Evolutionary conservation across 148 eudicot species (phyloP).

Genomic region (Pharnaceum exiguum): DNA sequence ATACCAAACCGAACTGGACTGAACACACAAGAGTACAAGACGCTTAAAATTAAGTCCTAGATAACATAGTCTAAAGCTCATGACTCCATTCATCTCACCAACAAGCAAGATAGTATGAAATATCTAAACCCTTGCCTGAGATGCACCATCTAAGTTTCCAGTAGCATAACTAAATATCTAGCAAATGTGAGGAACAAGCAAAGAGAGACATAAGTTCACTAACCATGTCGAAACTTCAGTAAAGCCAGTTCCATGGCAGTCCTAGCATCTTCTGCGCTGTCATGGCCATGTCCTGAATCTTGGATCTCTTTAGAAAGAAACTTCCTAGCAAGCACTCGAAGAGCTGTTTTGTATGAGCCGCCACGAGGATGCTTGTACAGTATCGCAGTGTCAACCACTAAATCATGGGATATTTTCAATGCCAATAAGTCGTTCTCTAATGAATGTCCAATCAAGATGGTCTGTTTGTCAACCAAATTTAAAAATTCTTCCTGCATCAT

Average conservation of each 20-base stretch:
- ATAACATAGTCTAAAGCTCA: not conserved
- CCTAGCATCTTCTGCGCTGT: constrained; percentile 94
- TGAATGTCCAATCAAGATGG: constrained; percentile 90
- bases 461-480: constrained; percentile 68
- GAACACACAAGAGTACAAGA: no score
- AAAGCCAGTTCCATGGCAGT: constrained; percentile 83
- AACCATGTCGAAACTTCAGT: constrained; percentile 74
- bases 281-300: constrained; percentile 86
- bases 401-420: constrained; percentile 63
- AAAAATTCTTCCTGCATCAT: constrained; percentile 73
- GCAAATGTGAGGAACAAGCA: not conserved
- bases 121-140: not conserved
- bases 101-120: no score
- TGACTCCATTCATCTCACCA: not conserved
- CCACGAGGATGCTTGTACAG: constrained; percentile 89
- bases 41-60: no score
- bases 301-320: constrained; percentile 86
- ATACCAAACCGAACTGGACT: no score
- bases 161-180: not conserved
- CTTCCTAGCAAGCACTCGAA: constrained; percentile 70
- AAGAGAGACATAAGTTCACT: constrained; percentile 12
- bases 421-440: constrained; percentile 91
- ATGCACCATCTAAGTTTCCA: not conserved
- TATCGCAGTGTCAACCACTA: constrained; percentile 85
- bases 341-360: constrained; percentile 75